Evolutionary conservation across 2,329 filamentous ascomycete species (phyloP), one percentile per base, ranked within the genome.

Genomic region (Stromatinia cepivora): DNA sequence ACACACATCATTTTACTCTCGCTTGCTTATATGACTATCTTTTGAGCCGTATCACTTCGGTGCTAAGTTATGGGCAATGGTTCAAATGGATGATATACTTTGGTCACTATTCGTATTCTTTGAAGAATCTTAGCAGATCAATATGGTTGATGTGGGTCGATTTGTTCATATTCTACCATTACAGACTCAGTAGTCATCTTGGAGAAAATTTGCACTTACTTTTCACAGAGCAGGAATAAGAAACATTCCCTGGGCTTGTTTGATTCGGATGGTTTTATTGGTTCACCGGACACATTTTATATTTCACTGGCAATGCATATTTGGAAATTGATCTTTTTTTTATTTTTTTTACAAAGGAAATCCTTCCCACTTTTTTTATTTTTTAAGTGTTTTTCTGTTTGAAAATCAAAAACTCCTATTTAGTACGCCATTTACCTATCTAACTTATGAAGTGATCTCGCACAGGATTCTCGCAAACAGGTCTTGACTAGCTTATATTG

Each of bases 331-430:
- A 9, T 9, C 17, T 17, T 3, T 31, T 15, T 31, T 5, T 54
- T 31, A n/a, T 54, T 22, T 9, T 22, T 20, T 2, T 31, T 34
- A 34, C 42, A 48, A 48, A 34, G 42, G 58, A 22, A 48, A 61
- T 11, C 0, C 2, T 34, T 5, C 4, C 13, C n/a, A n/a, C 1
- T 34, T 34, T 31, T 6, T 9, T 0, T 39, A 8, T 39, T 48
- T 28, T 46, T 34, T 42, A 34, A 13, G 4, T 28, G 3, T 5
- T 48, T 59, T 34, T n/a, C 4, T 31, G 20, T 34, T 31, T 39
- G 7, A 34, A 15, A 48, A 10, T n/a, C 42, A 48, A 48, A 13
- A 61, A n/a, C 42, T 48, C 1, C 28, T 31, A 39, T 42, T 42
- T 15, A 56, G 5, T n/a, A 11, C 10, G 5, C 10, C 8, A 54